Conservation (phyloP, 257 asterid species). For the Nicotiana sylvestris region DNA sequence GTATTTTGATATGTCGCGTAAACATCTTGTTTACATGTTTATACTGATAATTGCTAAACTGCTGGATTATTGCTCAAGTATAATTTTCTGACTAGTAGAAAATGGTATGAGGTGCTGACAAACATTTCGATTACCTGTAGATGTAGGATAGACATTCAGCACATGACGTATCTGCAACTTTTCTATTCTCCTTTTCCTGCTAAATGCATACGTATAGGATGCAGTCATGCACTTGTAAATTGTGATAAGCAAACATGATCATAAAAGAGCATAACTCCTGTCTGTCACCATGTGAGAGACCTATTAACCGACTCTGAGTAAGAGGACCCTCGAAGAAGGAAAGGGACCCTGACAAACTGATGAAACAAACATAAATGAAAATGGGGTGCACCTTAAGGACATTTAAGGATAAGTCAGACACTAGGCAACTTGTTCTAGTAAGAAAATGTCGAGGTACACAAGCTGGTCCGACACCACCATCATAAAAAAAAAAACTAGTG, state of each 20-base stretch:
- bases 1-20: neutral
- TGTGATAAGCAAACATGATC: too few relatives aligned
- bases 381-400: neutral
- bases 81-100: neutral
- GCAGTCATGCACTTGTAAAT: too few relatives aligned
- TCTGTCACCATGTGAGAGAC: too few relatives aligned
- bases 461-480: too few relatives aligned
- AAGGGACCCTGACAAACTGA: too few relatives aligned
- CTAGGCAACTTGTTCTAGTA: neutral
- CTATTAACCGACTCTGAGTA: too few relatives aligned
- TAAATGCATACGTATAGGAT: too few relatives aligned
- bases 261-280: too few relatives aligned
- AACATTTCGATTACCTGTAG: neutral
- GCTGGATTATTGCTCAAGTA: neutral
- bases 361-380: too few relatives aligned
- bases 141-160: neutral
- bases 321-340: too few relatives aligned
- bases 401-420: neutral
- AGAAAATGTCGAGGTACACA: too few relatives aligned
- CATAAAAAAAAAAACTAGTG: neutral
- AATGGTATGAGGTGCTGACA: neutral
- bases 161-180: neutral
- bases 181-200: too few relatives aligned
- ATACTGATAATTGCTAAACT: neutral
- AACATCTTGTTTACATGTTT: neutral